Evolutionary conservation across 345 rosid species (phyloP).

Genomic region (Gynandropsis gynandra): DNA sequence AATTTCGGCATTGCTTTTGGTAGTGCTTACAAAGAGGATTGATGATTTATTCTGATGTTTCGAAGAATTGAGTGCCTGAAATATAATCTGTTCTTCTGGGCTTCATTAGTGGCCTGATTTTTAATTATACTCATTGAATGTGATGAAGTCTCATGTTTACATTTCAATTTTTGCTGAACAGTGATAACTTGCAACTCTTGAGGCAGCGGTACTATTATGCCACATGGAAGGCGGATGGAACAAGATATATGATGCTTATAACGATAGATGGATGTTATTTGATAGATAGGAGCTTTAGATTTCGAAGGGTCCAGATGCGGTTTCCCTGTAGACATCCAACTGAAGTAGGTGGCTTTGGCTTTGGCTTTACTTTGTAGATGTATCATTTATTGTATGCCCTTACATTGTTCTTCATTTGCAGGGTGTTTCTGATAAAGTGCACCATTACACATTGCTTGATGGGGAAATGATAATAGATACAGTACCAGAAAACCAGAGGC

Average conservation of each 20-base stretch:
- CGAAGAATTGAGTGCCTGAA: background rate
- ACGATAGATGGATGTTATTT: conserved; percentile 83
- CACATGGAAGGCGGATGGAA: conserved; percentile 99
- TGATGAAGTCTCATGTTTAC: conserved; percentile 2
- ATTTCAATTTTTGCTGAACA: conserved; percentile 29
- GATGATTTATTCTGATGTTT: background rate
- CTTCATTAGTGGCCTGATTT: no score
- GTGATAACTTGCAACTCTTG: conserved; percentile 82
- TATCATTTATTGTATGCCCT: conserved; percentile 10
- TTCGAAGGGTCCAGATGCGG: conserved; percentile 93
- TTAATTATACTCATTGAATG: background rate
- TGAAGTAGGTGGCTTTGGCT: conserved; percentile 52
- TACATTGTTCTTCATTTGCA: conserved; percentile 26
- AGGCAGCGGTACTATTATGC: conserved; percentile 96
- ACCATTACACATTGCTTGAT: conserved; percentile 85
- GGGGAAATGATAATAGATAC: conserved; percentile 98
- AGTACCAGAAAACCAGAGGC: conserved; percentile 79
- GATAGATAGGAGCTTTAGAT: conserved; percentile 79
- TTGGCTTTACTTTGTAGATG: background rate
- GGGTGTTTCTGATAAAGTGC: conserved; percentile 73
- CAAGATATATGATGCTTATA: conserved; percentile 95
- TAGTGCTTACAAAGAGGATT: conserved; percentile 9
- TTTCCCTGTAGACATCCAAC: conserved; percentile 67
- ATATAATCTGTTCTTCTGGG: background rate
- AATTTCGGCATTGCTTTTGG: background rate